These are phyloP conservation scores for Rhodosporidiobolus odoratus DNA, from an alignment of 768 basidiomycete species.

Conservation along the genomic window DNA sequence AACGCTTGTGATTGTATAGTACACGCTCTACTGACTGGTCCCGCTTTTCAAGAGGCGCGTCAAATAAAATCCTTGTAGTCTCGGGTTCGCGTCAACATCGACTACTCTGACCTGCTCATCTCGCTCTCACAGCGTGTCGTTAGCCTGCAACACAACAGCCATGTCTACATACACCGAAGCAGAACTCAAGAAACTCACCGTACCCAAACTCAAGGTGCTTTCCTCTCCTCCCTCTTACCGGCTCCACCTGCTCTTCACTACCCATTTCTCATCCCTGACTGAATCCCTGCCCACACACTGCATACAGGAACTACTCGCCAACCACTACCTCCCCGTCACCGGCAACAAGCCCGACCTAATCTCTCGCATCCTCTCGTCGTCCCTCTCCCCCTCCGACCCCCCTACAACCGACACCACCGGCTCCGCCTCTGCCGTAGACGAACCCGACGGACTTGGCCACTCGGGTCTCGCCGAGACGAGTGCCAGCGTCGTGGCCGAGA, in stretches of 20 bases:
- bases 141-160: background rate
- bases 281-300: background rate
- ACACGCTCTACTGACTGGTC: no score
- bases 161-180: constrained; percentile 16
- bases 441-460: constrained; percentile 10
- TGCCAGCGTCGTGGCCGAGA: background rate
- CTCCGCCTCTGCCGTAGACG: constrained; percentile 12
- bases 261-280: no score
- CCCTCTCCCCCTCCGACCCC: constrained; percentile 4
- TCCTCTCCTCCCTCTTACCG: background rate
- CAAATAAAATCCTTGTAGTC: no score
- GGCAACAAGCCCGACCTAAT: constrained; percentile 45
- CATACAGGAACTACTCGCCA: constrained; percentile 37
- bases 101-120: background rate
- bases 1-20: no score
- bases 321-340: constrained; percentile 29
- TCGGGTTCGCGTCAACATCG: background rate
- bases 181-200: constrained; percentile 40
- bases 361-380: constrained; percentile 35
- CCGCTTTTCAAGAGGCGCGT: no score
- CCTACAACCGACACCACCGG: constrained; percentile 11
- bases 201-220: constrained; percentile 42
- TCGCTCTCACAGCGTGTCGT: background rate
- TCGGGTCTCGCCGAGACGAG: background rate
- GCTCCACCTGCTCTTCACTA: background rate